These are phyloP conservation scores for Ophiostoma angusticollis DNA, from an alignment of 2,329 filamentous ascomycete genomes.

Conservation along the genomic window DNA sequence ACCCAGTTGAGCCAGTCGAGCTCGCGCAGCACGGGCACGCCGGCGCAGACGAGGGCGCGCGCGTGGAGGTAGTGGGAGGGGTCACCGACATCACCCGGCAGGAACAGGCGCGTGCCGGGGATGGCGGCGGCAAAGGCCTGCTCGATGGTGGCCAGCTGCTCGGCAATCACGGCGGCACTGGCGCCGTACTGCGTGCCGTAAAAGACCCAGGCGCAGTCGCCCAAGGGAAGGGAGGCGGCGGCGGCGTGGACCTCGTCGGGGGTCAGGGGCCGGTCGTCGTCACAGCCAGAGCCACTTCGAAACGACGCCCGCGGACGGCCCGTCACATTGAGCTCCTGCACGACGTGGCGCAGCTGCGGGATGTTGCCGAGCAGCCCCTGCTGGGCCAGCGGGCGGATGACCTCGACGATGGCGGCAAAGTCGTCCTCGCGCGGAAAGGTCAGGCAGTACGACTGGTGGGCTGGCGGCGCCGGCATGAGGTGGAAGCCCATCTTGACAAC, in stretches of 20 bases:
- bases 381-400: slow-evolving; percentile 22
- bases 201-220: slow-evolving; percentile 35
- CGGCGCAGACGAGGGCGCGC: slow-evolving; percentile 22
- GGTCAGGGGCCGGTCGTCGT: slow-evolving; percentile 16
- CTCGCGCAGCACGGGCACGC: slow-evolving; percentile 25
- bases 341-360: slow-evolving; percentile 29
- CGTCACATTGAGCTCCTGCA: slow-evolving; percentile 24
- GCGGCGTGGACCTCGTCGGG: slow-evolving; percentile 19
- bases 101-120: slow-evolving; percentile 28
- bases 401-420: slow-evolving; percentile 23
- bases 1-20: slow-evolving; percentile 34
- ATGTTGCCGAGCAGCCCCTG: slow-evolving; percentile 30
- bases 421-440: slow-evolving; percentile 26
- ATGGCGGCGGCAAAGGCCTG: slow-evolving; percentile 26
- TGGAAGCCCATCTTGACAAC: slow-evolving; percentile 41
- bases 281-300: not conserved
- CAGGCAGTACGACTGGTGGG: slow-evolving; percentile 27
- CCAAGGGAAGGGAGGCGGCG: slow-evolving; percentile 26
- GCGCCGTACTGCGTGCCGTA: slow-evolving; percentile 32
- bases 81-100: slow-evolving; percentile 28
- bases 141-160: slow-evolving; percentile 29
- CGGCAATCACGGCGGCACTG: slow-evolving; percentile 16
- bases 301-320: slow-evolving; percentile 24
- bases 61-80: slow-evolving; percentile 26
- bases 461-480: slow-evolving; percentile 24